These are phyloP conservation scores for Astrothelium macrocarpum DNA, from an alignment of 495 filamentous ascomycete species.

Conservation along the genomic window DNA sequence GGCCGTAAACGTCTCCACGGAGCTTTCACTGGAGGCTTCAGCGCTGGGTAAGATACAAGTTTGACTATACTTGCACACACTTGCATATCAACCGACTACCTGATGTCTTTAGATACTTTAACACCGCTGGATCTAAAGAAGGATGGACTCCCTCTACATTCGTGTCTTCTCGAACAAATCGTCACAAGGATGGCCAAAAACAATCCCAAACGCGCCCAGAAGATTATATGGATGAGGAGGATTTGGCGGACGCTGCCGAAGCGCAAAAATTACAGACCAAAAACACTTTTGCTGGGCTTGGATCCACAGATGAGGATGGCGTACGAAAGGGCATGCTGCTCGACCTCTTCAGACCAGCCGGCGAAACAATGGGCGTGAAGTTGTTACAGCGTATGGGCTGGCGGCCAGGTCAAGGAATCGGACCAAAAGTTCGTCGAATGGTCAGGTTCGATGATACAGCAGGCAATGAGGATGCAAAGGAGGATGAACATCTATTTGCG, in stretches of 20 bases:
- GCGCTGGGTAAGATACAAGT: slow-evolving; percentile 62
- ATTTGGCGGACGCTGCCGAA: slow-evolving; percentile 79
- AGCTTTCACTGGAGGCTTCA: slow-evolving; percentile 93
- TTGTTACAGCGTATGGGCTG: slow-evolving; percentile 91
- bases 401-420: slow-evolving; percentile 87
- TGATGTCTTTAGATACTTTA: slow-evolving; percentile 68
- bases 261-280: slow-evolving; percentile 60
- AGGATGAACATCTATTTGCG: slow-evolving; percentile 64
- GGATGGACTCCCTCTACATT: slow-evolving; percentile 91
- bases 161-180: slow-evolving; percentile 76
- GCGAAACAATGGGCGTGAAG: slow-evolving; percentile 84
- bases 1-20: slow-evolving; percentile 88
- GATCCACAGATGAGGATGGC: slow-evolving; percentile 52
- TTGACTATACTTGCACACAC: slow-evolving; percentile 14
- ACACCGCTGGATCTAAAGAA: slow-evolving; percentile 96
- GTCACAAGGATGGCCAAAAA: slow-evolving; percentile 54
- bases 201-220: slow-evolving; percentile 48
- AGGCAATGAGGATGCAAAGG: slow-evolving; percentile 27
- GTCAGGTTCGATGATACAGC: slow-evolving; percentile 55
- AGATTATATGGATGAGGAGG: slow-evolving; percentile 98
- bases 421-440: slow-evolving; percentile 72
- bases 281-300: slow-evolving; percentile 65
- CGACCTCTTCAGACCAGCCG: slow-evolving; percentile 63
- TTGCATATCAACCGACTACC: slow-evolving; percentile 21
- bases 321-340: slow-evolving; percentile 50